A percentile compares a stretch with the other conserved stretches of the same genome.
Conservation (phyloP, 2,329 filamentous ascomycete genomes). For the Fusarium sp. region DNA sequence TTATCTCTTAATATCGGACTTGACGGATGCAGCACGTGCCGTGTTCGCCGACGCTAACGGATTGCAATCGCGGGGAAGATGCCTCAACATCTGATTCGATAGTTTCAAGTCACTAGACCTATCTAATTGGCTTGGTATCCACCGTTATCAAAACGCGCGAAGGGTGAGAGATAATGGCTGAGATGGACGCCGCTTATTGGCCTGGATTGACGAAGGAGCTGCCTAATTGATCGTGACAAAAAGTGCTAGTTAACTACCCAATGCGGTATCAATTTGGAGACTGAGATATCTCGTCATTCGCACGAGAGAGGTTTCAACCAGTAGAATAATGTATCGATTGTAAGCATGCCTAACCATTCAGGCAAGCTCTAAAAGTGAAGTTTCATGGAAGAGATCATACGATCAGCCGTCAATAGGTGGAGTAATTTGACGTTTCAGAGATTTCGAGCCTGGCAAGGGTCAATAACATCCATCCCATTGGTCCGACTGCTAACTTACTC, state of each 20-base stretch:
- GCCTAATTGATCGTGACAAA: neutral
- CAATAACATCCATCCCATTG: no score
- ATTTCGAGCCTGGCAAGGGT: no score
- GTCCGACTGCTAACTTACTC: no score
- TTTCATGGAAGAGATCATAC: no score
- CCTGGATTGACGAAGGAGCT: neutral
- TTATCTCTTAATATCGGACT: no score
- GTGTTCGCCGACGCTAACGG: neutral
- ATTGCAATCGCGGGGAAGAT: conserved; percentile 2
- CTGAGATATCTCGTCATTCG: neutral
- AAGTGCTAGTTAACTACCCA: conserved; percentile 11
- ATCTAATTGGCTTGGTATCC: neutral
- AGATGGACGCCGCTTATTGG: neutral
- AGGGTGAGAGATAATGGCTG: conserved; percentile 8
- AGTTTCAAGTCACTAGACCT: neutral
- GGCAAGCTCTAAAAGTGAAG: no score
- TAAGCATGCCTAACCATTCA: no score
- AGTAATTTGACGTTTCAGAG: no score
- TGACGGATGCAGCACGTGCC: neutral
- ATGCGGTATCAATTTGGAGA: conserved; percentile 2
- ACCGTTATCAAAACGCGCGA: conserved; percentile 4
- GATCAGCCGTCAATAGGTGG: no score
- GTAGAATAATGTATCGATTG: no score
- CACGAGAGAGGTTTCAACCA: no score
- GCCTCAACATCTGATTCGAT: neutral